A percentile compares a stretch with the other conserved stretches of the same genome.
phyloP scores from a whole-genome alignment of 345 rosid species.

The Streptanthus diversifolius region DNA sequence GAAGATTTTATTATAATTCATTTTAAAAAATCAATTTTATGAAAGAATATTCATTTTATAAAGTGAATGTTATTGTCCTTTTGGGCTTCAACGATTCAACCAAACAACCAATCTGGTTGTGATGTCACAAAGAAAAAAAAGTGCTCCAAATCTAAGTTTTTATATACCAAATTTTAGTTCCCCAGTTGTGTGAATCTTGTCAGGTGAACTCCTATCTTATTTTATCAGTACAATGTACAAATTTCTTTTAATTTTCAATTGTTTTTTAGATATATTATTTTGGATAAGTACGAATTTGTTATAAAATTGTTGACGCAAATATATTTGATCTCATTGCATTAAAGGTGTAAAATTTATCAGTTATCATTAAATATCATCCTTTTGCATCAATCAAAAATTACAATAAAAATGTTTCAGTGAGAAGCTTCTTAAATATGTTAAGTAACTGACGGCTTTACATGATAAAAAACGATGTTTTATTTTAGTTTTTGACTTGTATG shows the following conservation, averaged over 20 bases:
- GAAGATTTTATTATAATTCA: neutral
- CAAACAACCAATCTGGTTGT: neutral
- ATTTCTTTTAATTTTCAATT: neutral
- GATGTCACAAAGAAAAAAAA: slow-evolving; percentile 1
- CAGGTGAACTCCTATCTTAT: neutral
- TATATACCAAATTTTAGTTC: neutral
- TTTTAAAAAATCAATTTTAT: neutral
- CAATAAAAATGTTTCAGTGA: neutral
- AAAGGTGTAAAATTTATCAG: neutral
- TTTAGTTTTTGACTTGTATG: neutral
- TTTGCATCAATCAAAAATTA: neutral
- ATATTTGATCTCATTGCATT: neutral
- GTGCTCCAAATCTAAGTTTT: neutral
- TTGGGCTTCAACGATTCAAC: neutral
- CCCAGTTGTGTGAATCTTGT: neutral
- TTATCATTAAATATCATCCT: neutral
- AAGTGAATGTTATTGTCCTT: neutral
- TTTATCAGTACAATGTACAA: neutral
- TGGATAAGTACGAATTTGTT: neutral
- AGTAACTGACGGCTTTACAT: neutral
- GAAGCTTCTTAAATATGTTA: neutral
- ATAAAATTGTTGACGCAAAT: neutral
- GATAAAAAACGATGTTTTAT: too few relatives aligned
- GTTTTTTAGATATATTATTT: neutral
- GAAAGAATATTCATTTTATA: neutral